A percentile compares a stretch with the other conserved stretches of the same genome.
phyloP scores from a whole-genome alignment of 495 filamentous ascomycete species.

The Cercophora scortea region DNA sequence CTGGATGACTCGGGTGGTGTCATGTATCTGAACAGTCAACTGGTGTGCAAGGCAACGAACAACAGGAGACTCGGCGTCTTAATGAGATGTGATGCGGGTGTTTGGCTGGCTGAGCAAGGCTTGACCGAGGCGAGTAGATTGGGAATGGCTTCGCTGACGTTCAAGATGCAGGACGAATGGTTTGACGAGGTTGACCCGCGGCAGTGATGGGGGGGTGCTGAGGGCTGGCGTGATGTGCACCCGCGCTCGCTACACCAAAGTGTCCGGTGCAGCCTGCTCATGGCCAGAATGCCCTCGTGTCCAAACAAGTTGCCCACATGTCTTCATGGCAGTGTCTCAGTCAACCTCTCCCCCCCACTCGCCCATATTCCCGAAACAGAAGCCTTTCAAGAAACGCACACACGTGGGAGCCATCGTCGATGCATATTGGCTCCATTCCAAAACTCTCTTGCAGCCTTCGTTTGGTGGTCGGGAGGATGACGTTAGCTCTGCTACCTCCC shows the following conservation, averaged over 20 bases:
- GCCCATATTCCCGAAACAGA: neutral
- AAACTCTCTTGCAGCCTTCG: neutral
- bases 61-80: too few relatives aligned
- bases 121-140: too few relatives aligned
- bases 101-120: too few relatives aligned
- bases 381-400: neutral
- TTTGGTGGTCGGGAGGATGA: neutral
- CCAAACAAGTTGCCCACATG: neutral
- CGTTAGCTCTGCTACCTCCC: neutral
- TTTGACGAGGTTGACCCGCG: too few relatives aligned
- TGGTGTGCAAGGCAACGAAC: too few relatives aligned
- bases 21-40: too few relatives aligned
- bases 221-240: neutral
- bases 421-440: constrained; percentile 18
- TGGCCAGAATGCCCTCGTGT: neutral
- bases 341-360: neutral
- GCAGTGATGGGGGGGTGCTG: neutral
- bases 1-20: too few relatives aligned
- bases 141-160: too few relatives aligned
- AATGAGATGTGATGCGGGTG: too few relatives aligned
- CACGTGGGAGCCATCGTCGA: constrained; percentile 23
- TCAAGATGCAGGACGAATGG: too few relatives aligned
- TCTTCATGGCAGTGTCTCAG: neutral
- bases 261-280: neutral
- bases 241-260: neutral